Conservation (phyloP, 108 stramenopile species). For the Cyclotella atomus region DNA sequence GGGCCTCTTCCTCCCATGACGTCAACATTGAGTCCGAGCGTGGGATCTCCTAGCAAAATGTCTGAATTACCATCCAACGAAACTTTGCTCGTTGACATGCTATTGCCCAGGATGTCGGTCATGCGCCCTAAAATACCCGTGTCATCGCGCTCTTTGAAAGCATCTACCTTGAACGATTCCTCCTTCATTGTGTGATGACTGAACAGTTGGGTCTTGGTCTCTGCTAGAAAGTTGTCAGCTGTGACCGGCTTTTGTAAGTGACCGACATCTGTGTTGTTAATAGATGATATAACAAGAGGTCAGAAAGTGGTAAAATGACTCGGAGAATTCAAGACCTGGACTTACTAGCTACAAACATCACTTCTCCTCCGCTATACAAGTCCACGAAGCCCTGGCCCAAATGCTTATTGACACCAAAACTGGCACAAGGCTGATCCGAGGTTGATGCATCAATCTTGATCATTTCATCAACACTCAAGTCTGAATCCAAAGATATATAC, state of each 20-base stretch:
- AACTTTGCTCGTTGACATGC: conserved; percentile 9
- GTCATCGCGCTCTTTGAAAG: conserved; percentile 25
- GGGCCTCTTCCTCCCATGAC: conserved; percentile 13
- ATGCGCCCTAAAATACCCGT: conserved; percentile 47
- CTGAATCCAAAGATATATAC: neutral
- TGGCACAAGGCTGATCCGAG: conserved; percentile 47
- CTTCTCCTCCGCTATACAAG: conserved; percentile 48
- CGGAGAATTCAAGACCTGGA: no score
- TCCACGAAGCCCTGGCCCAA: conserved; percentile 12
- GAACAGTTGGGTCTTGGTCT: conserved; percentile 35
- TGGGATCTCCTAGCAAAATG: conserved; percentile 26
- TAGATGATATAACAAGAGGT: neutral
- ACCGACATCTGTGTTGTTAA: neutral
- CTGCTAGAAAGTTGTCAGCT: conserved; percentile 20
- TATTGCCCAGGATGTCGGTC: conserved; percentile 37
- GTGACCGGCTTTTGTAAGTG: conserved; percentile 19
- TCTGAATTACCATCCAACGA: conserved; percentile 3
- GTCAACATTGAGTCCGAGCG: conserved; percentile 17
- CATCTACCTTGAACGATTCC: conserved; percentile 43
- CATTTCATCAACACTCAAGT: neutral
- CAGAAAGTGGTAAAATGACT: no score
- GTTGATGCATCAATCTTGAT: conserved; percentile 35
- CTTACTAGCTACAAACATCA: conserved; percentile 29
- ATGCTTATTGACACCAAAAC: conserved; percentile 52
- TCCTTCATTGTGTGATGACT: conserved; percentile 36